Evolutionary conservation across 2,329 filamentous ascomycete species (phyloP), one percentile per base, ranked within the genome.

Genomic region (Capronia epimyces): DNA sequence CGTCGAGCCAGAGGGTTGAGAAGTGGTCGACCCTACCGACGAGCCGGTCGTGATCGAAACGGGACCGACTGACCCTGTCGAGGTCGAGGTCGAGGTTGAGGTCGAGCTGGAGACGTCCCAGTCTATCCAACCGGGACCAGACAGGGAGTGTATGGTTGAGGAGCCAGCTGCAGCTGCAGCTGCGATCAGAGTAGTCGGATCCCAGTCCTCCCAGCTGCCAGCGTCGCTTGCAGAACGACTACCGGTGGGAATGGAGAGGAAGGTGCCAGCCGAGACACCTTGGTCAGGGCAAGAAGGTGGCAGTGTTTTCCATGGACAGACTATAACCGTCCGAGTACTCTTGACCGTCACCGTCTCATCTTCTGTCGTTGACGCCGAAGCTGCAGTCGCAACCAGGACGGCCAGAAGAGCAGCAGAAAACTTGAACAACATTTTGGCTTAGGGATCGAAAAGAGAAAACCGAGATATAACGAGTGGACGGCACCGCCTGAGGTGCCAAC

Each of bases 261-360:
- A 1, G n/a, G n/a, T n/a, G n/a, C n/a, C n/a, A n/a, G n/a, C n/a
- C n/a, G n/a, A n/a, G n/a, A n/a, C n/a, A n/a, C n/a, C n/a, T n/a
- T n/a, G n/a, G n/a, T n/a, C n/a, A n/a, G n/a, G n/a, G n/a, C n/a
- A n/a, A n/a, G n/a, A n/a, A n/a, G 21, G 12, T 24, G 15, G 24
- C 27, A 39, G n/a, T 15, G 16, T 43, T 16, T 18, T 20, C 46
- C 46, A 25, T 25, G 46, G 39, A 15, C 46, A 49, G 18, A 49
- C 39, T 10, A 40, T 36, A 21, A 43, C 16, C 5, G 46, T 49
- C 21, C 46, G 46, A 29, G 46, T 49, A 18, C 27, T 18, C 15
- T 34, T 49, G 16, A 49, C 46, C 16, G 12, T 43, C 8, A 49
- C 46, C 3, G 46, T 49, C 9, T 25, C 29, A 16, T 49, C 46